A percentile compares a stretch with the other conserved stretches of the same genome.
Evolutionary conservation across 176 grass and related monocot species (phyloP).

Genomic region (Zizania latifolia): DNA sequence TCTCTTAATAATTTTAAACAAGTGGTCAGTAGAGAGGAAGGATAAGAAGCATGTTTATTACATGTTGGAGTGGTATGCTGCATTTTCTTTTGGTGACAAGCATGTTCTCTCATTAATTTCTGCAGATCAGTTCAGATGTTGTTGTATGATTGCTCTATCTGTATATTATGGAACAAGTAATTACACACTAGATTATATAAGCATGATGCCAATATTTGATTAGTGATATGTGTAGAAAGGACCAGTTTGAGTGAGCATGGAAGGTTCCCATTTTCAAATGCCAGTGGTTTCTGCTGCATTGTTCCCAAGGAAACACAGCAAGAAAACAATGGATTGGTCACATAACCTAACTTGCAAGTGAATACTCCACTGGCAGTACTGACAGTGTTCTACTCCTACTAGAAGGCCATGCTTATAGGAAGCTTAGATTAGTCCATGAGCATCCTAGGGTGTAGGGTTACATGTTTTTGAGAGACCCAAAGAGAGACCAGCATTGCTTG

Average conservation of each 20-base stretch:
- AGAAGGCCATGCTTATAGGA: neutral
- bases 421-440: neutral
- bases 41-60: too few relatives aligned
- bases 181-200: neutral
- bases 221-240: neutral
- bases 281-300: neutral
- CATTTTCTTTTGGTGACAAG: too few relatives aligned
- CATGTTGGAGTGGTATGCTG: too few relatives aligned
- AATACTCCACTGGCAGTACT: neutral
- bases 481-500: constrained; percentile 26
- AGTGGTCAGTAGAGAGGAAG: neutral
- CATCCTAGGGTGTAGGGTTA: constrained; percentile 3
- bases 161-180: neutral
- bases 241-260: constrained; percentile 26
- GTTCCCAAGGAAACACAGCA: neutral
- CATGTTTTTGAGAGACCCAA: constrained; percentile 40
- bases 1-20: too few relatives aligned
- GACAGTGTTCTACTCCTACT: neutral
- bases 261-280: constrained; percentile 33
- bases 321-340: constrained; percentile 2
- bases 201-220: neutral
- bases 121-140: constrained; percentile 1
- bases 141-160: neutral
- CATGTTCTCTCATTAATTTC: neutral
- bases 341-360: constrained; percentile 11